phyloP scores from a whole-genome alignment of 225 moss, liverwort and hornwort genomes.

The Rhytidiadelphus loreus region DNA sequence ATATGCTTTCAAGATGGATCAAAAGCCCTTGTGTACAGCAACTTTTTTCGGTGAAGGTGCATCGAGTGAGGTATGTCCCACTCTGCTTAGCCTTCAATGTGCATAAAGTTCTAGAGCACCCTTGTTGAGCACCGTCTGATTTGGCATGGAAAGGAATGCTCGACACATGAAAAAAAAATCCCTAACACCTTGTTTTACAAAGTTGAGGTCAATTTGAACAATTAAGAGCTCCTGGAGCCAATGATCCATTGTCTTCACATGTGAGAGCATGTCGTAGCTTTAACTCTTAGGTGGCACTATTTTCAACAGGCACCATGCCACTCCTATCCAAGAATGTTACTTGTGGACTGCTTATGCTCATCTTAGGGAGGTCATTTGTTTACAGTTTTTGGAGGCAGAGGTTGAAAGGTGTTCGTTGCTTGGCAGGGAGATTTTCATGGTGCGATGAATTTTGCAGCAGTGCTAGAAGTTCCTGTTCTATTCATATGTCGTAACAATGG shows the following conservation, averaged over 20 bases:
- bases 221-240: background rate
- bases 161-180: background rate
- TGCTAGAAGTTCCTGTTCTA: slow-evolving; percentile 64
- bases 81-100: background rate
- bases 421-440: slow-evolving; percentile 95
- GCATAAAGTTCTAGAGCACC: background rate
- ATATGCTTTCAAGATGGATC: slow-evolving; percentile 77
- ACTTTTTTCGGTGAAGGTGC: slow-evolving; percentile 92
- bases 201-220: background rate
- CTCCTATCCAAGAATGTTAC: background rate
- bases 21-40: slow-evolving; percentile 50
- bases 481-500: slow-evolving; percentile 98
- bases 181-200: background rate
- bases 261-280: background rate
- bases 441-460: slow-evolving; percentile 88
- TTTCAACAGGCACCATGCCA: background rate
- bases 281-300: background rate
- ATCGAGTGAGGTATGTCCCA: slow-evolving; percentile 62
- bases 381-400: background rate
- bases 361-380: background rate
- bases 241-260: background rate
- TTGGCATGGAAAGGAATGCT: background rate
- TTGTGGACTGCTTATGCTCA: background rate
- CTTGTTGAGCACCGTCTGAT: background rate
- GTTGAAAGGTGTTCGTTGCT: background rate